Conservation (phyloP, 306 rosid genomes). For the Acacia confusa region DNA sequence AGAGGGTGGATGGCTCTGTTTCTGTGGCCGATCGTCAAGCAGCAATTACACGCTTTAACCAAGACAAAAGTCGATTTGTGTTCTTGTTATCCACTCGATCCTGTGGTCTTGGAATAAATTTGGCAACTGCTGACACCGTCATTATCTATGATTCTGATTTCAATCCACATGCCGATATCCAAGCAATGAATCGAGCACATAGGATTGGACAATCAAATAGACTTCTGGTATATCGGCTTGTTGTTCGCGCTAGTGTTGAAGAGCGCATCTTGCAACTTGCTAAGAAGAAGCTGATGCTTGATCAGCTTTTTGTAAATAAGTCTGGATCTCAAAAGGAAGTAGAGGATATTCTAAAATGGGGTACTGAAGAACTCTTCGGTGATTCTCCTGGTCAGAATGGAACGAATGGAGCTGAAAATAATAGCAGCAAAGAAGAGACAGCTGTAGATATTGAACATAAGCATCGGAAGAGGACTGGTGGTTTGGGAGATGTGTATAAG, state of each 20-base stretch:
- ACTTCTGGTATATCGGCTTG: constrained; percentile 95
- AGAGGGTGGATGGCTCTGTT: constrained; percentile 99
- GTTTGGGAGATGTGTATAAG: constrained; percentile 89
- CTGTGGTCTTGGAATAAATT: constrained; percentile 97
- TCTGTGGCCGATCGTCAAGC: constrained; percentile 94
- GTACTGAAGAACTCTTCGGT: constrained; percentile 93
- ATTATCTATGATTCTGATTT: constrained; percentile 99
- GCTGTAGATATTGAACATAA: constrained; percentile 71
- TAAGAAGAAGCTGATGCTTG: constrained; percentile 97
- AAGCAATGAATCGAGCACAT: constrained; percentile 99
- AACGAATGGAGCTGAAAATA: constrained; percentile 62
- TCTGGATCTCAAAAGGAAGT: constrained; percentile 98
- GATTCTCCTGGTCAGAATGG: constrained; percentile 65
- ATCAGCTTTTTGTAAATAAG: constrained; percentile 97
- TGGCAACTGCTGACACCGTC: constrained; percentile 99
- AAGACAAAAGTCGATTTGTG: constrained; percentile 96
- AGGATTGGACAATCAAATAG: constrained; percentile 99
- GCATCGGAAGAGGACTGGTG: constrained; percentile 90
- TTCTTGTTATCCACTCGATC: constrained; percentile 97
- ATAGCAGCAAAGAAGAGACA: constrained; percentile 72
- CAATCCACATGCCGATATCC: constrained; percentile 99
- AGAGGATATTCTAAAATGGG: constrained; percentile 98
- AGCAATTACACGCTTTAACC: constrained; percentile 92
- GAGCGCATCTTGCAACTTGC: constrained; percentile 99
- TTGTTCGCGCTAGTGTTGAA: constrained; percentile 99